Evolutionary conservation across 2,329 filamentous ascomycete species (phyloP).

Genomic region (Ophiosphaerella narmari): DNA sequence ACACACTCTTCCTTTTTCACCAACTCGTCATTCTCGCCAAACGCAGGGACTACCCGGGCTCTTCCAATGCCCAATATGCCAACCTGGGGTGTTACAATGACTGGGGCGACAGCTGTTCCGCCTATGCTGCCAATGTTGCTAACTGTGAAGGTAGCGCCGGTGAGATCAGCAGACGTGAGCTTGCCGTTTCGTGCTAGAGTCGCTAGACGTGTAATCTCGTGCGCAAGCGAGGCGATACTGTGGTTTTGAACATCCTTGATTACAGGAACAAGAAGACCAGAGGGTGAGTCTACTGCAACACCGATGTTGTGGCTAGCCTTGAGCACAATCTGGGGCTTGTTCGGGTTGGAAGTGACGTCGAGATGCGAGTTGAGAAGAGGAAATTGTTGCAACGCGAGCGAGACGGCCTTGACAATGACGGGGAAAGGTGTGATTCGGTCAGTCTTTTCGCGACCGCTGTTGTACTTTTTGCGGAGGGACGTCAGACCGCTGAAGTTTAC

Average conservation of each 20-base stretch:
- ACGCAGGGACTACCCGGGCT: slow-evolving; percentile 79
- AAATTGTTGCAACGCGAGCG: slow-evolving; percentile 77
- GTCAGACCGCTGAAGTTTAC: slow-evolving; percentile 79
- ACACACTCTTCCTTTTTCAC: slow-evolving; percentile 80
- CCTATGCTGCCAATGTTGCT: slow-evolving; percentile 97
- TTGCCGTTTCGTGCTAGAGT: slow-evolving; percentile 73
- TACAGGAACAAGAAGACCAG: slow-evolving; percentile 87
- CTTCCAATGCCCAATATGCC: slow-evolving; percentile 89
- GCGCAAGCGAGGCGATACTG: slow-evolving; percentile 77
- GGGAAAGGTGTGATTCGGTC: slow-evolving; percentile 81
- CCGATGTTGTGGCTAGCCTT: slow-evolving; percentile 92
- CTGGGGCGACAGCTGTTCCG: slow-evolving; percentile 86
- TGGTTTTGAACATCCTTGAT: slow-evolving; percentile 79
- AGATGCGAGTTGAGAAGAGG: slow-evolving; percentile 88
- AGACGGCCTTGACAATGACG: slow-evolving; percentile 95
- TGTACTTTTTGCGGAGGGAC: slow-evolving; percentile 73
- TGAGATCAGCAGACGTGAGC: slow-evolving; percentile 74
- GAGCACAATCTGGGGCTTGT: slow-evolving; percentile 76
- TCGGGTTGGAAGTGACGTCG: slow-evolving; percentile 61
- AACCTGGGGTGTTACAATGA: slow-evolving; percentile 88
- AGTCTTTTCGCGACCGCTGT: slow-evolving; percentile 51
- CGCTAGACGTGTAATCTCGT: slow-evolving; percentile 76
- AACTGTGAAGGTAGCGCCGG: slow-evolving; percentile 88
- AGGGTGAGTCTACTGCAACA: slow-evolving; percentile 90
- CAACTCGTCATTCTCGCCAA: slow-evolving; percentile 62